Base-by-base conservation (phyloP, 2,329 filamentous ascomycete species). In the Penicillium sp. region DNA sequence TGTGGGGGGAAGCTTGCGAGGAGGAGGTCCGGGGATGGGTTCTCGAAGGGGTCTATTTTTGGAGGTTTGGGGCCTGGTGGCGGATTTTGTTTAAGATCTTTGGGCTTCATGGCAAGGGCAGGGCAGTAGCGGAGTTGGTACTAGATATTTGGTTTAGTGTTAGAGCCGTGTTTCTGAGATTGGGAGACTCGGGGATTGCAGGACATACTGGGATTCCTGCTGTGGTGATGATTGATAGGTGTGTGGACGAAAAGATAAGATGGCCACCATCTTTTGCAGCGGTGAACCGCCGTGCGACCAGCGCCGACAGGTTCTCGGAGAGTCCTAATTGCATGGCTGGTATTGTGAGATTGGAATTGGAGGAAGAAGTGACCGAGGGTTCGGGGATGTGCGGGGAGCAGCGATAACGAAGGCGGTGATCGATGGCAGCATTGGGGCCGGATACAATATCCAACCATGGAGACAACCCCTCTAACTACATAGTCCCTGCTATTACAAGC, bases 61-160 rank as follows among this genome's bases (percentile, higher is more conserved):
- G 71, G 70, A 19, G 53, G 56, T 45, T 68, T 63, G 3, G 60
- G 58, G 24, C n/a, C 56, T 24, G 70, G 28, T 7, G 71, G 24
- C 2, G 22, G 63, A 19, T 65, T 55, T 40, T 66, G 56, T 42
- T 73, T 72, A n/a, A 68, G 61, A 13, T 67, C 68, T 5, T 71
- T 62, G 13, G 79, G 77, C 63, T 82, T 83, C 63, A 80, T 78
- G 28, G 78, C 75, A n/a, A 83, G 76, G 0, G 80, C 78, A 4
- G 81, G 81, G 60, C 81, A 83, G 62, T 81, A 83, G 61, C 81
- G 78, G 10, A 82, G 72, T 76, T 82, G 80, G 59, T 79, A 82
- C 81, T 83, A 35, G 37, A 55, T 44, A 9, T 55, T 17, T 30
- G 15, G 15, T 38, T 26, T 5, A 15, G 26, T 42, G 15, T 42